Base-by-base conservation (phyloP, 2,329 filamentous ascomycete genomes). In the Chaetomium globosum region DNA sequence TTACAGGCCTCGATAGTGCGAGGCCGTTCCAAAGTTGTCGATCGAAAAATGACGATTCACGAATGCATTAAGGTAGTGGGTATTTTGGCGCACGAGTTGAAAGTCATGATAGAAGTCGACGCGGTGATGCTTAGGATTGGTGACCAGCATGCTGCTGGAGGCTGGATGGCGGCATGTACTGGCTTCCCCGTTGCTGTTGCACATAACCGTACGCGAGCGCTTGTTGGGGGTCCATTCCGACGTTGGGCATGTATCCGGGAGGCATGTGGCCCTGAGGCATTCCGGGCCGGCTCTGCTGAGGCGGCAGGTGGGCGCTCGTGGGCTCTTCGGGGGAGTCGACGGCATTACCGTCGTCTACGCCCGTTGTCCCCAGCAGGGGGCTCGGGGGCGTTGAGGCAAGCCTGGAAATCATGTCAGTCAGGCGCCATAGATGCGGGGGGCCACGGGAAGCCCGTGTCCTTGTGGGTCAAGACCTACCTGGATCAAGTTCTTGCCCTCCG, bases 401-500 rank as follows among this genome's bases (percentile, higher is more conserved):
- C 93, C 94, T 98, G 73, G 28, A 63, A 61, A 3, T 59, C 33
- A 81, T 48, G 59, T 39, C 48, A 67, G 59, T 52, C 9, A n/a
- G 12, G 23, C 5, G 12, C 26, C 28, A 30, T 5, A 19, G 21
- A 54, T 52, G 30, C 54, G 13, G 26, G 9, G 19, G 39, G 19
- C 46, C 30, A 61, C 33, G 26, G 10, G 28, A 54, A 31, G 12
- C 12, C 33, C 23, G n/a, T 13, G 36, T 19, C 19, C 4, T 2
- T 31, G 46, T 53, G n/a, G 61, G 16, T 43, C 59, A 56, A 46
- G n/a, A 23, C 87, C 70, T 86, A 97, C 95, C 88, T 99, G 95
- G 72, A 99, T 98, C 71, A 99, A 83, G 78, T 99, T 99, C 87
- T 99, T 99, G 81, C 95, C 95, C 81, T 98, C 95, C 21, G 95